Conservation (phyloP, 768 basidiomycete genomes). For the Lactifluus pinguis region DNA sequence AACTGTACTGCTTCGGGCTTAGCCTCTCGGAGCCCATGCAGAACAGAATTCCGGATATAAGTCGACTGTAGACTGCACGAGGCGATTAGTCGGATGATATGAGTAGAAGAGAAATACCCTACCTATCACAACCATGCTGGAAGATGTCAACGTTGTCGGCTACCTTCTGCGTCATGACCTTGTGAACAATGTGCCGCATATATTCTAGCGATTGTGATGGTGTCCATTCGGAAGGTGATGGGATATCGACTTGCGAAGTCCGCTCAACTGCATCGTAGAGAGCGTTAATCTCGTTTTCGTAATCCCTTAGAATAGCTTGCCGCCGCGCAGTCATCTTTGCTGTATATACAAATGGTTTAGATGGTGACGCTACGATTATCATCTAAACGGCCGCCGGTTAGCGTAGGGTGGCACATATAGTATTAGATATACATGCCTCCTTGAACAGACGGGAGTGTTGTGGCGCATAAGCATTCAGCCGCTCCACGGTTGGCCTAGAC, state of each 20-base stretch:
- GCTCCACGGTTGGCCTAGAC: constrained; percentile 34
- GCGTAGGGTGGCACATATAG: not conserved
- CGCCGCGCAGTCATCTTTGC: constrained; percentile 34
- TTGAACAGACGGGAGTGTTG: constrained; percentile 39
- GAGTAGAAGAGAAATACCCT: not conserved
- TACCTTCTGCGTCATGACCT: constrained; percentile 25
- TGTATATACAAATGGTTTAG: constrained; percentile 36
- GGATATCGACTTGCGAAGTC: constrained; percentile 25
- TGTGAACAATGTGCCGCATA: constrained; percentile 28
- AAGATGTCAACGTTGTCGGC: constrained; percentile 33
- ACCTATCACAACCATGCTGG: constrained; percentile 35
- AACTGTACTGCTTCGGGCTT: constrained; percentile 8
- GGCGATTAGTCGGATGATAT: not conserved
- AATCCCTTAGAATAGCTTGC: constrained; percentile 29
- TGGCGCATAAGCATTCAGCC: constrained; percentile 35
- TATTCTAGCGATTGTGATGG: constrained; percentile 22
- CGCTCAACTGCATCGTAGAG: constrained; percentile 30
- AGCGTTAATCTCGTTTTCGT: constrained; percentile 34
- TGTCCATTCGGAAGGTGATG: constrained; percentile 24
- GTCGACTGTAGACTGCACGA: constrained; percentile 22
- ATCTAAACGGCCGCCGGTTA: constrained; percentile 26
- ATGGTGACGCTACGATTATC: constrained; percentile 32
- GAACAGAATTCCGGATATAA: constrained; percentile 23
- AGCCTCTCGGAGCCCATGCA: constrained; percentile 22
- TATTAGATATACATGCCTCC: constrained; percentile 26